These are phyloP conservation scores for Edaphochlamys debaryana DNA, from an alignment of 139 green algal genomes.

Conservation along the genomic window DNA sequence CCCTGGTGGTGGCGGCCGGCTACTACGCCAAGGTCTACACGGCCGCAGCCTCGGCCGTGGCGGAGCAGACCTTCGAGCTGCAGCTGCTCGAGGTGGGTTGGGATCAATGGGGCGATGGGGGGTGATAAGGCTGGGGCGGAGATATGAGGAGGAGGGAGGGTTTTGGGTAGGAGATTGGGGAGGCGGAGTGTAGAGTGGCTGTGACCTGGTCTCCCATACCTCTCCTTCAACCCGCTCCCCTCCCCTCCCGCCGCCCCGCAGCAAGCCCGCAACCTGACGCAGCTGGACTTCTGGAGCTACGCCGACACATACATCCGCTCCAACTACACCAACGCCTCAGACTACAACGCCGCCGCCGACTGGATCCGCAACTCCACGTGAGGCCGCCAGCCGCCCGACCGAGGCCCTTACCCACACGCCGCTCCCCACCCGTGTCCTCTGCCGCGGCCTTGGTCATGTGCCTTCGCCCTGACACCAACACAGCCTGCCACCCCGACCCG, in stretches of 20 bases:
- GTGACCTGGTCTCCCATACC: too few relatives aligned
- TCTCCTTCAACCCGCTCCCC: too few relatives aligned
- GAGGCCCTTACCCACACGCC: too few relatives aligned
- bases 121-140: too few relatives aligned
- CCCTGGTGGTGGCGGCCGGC: slow-evolving; percentile 25
- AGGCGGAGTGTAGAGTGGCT: too few relatives aligned
- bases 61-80: slow-evolving; percentile 68
- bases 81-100: slow-evolving; percentile 46
- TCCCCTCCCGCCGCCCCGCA: not conserved
- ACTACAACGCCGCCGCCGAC: not conserved
- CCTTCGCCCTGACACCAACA: too few relatives aligned
- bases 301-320: slow-evolving; percentile 1
- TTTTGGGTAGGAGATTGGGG: not conserved
- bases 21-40: slow-evolving; percentile 66
- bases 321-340: slow-evolving; percentile 27
- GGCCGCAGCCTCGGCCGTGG: slow-evolving; percentile 54
- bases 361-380: slow-evolving; percentile 31
- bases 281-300: slow-evolving; percentile 2
- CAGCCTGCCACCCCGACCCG: too few relatives aligned
- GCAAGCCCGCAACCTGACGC: slow-evolving; percentile 13
- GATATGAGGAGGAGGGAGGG: not conserved
- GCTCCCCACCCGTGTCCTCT: too few relatives aligned
- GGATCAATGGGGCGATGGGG: not conserved
- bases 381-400: too few relatives aligned
- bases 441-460: too few relatives aligned